Percentiles rank a stretch among this genome's conserved stretches.
phyloP scores from a whole-genome alignment of 495 filamentous ascomycete genomes.

The Neurospora sp. region DNA sequence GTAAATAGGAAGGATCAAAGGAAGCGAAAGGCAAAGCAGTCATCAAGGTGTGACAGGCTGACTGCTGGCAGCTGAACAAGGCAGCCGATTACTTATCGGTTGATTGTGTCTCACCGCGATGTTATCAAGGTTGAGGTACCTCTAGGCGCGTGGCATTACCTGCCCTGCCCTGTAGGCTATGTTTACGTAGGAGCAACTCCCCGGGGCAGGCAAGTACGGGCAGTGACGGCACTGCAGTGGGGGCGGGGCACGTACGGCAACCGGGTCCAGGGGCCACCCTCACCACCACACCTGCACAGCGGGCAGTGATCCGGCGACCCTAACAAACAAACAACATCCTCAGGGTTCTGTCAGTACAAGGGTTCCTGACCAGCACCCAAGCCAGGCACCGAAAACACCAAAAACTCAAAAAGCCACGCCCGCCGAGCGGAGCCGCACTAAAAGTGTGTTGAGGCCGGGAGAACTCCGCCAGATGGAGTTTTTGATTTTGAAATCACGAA shows the following conservation, averaged over 20 bases:
- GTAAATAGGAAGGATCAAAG: neutral
- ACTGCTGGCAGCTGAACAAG: neutral
- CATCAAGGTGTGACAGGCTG: conserved; percentile 1
- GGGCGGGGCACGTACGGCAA: neutral
- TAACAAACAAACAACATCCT: neutral
- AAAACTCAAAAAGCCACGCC: neutral
- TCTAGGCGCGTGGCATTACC: neutral
- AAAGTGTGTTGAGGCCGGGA: neutral
- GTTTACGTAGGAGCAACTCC: neutral
- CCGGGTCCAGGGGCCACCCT: neutral
- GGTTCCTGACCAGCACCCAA: neutral
- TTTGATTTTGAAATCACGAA: neutral
- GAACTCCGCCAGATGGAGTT: neutral
- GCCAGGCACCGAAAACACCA: neutral
- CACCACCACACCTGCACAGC: neutral
- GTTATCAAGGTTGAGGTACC: neutral
- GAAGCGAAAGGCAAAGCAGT: neutral
- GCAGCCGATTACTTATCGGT: neutral
- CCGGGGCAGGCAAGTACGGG: neutral
- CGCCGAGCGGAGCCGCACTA: neutral
- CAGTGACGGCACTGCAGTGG: neutral
- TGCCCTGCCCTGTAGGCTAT: neutral
- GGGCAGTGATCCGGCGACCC: neutral
- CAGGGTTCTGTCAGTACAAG: neutral
- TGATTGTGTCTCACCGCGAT: neutral